Base-by-base conservation (phyloP, 371 early-diverging fungal genomes). In the Rhizomucor pusillus region DNA sequence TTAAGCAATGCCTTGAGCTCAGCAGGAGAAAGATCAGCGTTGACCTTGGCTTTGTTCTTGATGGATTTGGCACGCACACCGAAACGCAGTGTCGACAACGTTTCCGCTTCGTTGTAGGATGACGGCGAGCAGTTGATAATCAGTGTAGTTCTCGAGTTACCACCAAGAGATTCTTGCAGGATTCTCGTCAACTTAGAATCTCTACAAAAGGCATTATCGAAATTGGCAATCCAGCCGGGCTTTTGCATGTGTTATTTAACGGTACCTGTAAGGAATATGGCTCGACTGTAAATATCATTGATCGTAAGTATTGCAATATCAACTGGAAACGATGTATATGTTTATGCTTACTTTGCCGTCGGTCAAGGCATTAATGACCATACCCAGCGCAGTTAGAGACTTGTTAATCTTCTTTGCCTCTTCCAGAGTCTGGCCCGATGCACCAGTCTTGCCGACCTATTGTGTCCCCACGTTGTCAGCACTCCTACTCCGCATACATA, bases 341-440 rank as follows among this genome's bases (percentile, higher is more conserved):
- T 19, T 23, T 39, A 16, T 25, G 20, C 55, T 54, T 73, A 88
- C 90, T 74, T 92, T 88, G 59, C 90, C 91, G 61, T 91, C 92
- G 7, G 93, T 92, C 58, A 99, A 80, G 24, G 97, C 89, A 69
- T 95, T 96, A 65, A 99, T 99, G 57, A 99, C 99, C 91, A 95
- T 99, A 52, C 99, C 99, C 11, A 99, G 83, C 0, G 95, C 91
- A 5, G 94, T 91, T 20, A 99, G 84, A 0, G 97, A 95, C 71
- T 94, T 98, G 86, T 99, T 99, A 75, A 99, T 99, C 75, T 95
- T 96, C 71, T 97, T 96, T 55, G 99, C 98, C 75, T 99, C 99
- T 75, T 99, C 97, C 33, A 99, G 78, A 5, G 98, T 93, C 63
- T 95, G 94, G 23, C 99, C 98, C 2, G 95, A 92, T 2, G 99